Evolutionary conservation across 2,329 filamentous ascomycete species (phyloP), one percentile per base, ranked within the genome.

Genomic region (Diplodia sapinea): DNA sequence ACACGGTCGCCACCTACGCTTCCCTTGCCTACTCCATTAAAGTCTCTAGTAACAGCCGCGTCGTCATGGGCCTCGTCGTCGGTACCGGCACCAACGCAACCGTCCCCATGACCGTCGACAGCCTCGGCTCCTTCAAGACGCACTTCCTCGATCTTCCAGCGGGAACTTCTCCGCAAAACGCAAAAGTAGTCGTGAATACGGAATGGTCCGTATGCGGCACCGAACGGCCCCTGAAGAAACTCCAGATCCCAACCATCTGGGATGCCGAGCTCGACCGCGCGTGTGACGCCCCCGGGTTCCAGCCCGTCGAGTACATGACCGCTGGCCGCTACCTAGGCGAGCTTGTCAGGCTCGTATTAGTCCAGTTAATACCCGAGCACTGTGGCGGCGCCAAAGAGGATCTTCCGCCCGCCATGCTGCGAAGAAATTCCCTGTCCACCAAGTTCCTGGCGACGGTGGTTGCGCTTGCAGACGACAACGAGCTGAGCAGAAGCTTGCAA

Each of bases 231-330:
- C 80, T 94, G 65, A 82, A 84, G 29, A 83, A 88, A 29, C 79
- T 89, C 23, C 81, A 82, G 1, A 83, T 94, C 57, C 86, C 92
- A 63, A 93, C 86, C 11, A 80, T 80, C 43, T 94, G 91, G 91
- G 92, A 95, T 73, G 79, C 82, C 11, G 79, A 84, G 68, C 83
- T 95, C 6, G 91, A 93, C 72, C 78, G 79, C 4, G 85, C 88
- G 55, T 89, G 89, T 72, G 89, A 92, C 72, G 82, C 82, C 7
- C 90, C 91, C 0, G 91, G 91, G 0, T 93, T 94, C 72, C 91
- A 94, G 71, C 91, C 91, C 0, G 86, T 94, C 23, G 92, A 95
- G 75, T 94, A 94, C 78, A 92, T 94, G 89, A 93, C 91, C 0
- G 87, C 91, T 2, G 91, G 91, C 2, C 84, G 91, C 50, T 94